These are phyloP conservation scores for Didymella pinodella DNA, from an alignment of 2,329 filamentous ascomycete genomes.

Conservation along the genomic window DNA sequence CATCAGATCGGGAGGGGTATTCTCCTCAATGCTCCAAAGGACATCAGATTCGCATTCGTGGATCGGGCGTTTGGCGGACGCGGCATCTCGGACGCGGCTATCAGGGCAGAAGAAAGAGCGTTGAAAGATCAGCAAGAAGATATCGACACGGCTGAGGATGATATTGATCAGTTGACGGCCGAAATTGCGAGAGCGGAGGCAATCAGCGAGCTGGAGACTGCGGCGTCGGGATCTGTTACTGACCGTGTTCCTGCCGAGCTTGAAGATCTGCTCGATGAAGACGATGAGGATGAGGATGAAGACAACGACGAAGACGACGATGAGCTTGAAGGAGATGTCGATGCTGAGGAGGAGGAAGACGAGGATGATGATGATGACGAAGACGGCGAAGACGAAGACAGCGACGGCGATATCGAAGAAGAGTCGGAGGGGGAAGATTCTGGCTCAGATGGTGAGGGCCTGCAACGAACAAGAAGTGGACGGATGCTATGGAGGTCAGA, in stretches of 20 bases:
- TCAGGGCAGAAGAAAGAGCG: constrained; percentile 53
- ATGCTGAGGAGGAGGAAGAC: background rate
- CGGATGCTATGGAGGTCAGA: constrained; percentile 59
- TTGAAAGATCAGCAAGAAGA: constrained; percentile 54
- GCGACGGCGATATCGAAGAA: constrained; percentile 44
- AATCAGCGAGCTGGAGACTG: constrained; percentile 18
- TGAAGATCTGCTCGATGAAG: constrained; percentile 37
- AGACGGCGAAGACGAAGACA: constrained; percentile 34
- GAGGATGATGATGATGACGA: constrained; percentile 25
- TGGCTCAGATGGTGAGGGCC: constrained; percentile 44
- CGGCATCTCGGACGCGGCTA: constrained; percentile 54
- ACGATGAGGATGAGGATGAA: constrained; percentile 43
- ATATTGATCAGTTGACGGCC: constrained; percentile 52
- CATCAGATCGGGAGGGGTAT: constrained; percentile 66
- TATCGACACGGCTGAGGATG: constrained; percentile 57
- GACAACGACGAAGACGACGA: constrained; percentile 14
- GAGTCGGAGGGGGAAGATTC: constrained; percentile 46
- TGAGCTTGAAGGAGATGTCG: constrained; percentile 6
- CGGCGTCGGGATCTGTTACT: background rate
- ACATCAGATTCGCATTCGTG: constrained; percentile 64
- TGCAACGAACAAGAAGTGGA: constrained; percentile 47
- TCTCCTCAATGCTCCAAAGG: constrained; percentile 64
- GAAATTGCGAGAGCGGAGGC: constrained; percentile 33
- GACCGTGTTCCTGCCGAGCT: constrained; percentile 3
- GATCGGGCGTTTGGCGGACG: constrained; percentile 69